Base-by-base conservation (phyloP, 192 early-diverging fungal genomes). In the Pilaira anomala region DNA sequence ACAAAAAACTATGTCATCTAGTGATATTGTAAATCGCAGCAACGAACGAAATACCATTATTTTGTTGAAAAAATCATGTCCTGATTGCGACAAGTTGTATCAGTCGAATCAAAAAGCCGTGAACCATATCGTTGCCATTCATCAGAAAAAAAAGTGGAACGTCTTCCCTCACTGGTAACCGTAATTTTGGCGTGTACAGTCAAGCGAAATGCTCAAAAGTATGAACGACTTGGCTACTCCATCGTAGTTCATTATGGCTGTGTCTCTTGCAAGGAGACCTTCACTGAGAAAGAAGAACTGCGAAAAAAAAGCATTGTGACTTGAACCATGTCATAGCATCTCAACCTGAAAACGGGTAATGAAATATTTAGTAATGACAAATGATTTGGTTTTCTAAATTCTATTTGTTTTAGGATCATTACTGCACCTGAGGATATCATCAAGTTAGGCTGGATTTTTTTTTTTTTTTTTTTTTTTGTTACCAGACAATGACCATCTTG, bases 261-360 rank as follows among this genome's bases (percentile, higher is more conserved):
- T 56, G 54, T 56, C 54, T 56, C 54, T 30, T 56, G 54, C 30
- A 56, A 56, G 19, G 30, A 56, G 54, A 36, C 54, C 54, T 56
- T 56, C 30, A 26, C 28, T 56, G 30, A 28, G 54, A 56, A 56
- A 56, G 30, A 56, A 56, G 54, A 56, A 56, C 54, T 56, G 30
- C 30, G 30, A 33, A n/a, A 12, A 8, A n/a, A 54, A 56, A 56
- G 54, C 54, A 56, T 56, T 56, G 54, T 56, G 54, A 56, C 30
- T 40, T 39, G 54, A 56, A 56, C 25, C 54, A 56, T 56, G 54
- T 56, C 54, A 56, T 33, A 33, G 30, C 18, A 54, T 58, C 55
- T 58, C 55, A 58, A 58, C 55, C 55, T 58, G 55, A 58, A 58
- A 58, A 40, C 40, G 55, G 55, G 55, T 58, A 58, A 36, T 42